Percentiles rank a stretch among this genome's conserved stretches.
These are phyloP conservation scores for Notholithocarpus densiflorus DNA, from an alignment of 306 rosid genomes.

Conservation along the genomic window DNA sequence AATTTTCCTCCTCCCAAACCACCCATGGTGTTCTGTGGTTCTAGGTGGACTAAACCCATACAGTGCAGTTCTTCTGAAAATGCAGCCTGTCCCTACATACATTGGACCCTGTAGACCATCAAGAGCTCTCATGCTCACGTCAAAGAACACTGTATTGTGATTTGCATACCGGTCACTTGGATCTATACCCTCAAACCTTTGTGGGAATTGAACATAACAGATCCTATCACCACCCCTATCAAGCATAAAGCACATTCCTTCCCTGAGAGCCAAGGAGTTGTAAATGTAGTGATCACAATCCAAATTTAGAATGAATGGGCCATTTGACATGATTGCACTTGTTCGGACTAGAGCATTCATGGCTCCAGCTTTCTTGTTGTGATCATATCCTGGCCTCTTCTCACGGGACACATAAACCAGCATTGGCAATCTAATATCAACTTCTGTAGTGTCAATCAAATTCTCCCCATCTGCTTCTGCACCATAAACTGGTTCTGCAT, in stretches of 20 bases:
- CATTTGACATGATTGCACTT: constrained; percentile 87
- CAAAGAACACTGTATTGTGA: constrained; percentile 86
- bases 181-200: constrained; percentile 85
- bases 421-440: constrained; percentile 76
- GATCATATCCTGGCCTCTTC: constrained; percentile 79
- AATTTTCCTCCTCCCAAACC: constrained; percentile 61
- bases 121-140: constrained; percentile 85
- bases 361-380: constrained; percentile 91
- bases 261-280: constrained; percentile 78
- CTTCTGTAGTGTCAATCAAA: constrained; percentile 67
- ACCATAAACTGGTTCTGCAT: constrained; percentile 68
- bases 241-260: constrained; percentile 94
- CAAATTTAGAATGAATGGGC: constrained; percentile 80
- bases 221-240: constrained; percentile 86
- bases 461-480: constrained; percentile 55
- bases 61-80: constrained; percentile 79
- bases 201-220: constrained; percentile 84
- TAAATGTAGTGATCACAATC: constrained; percentile 85
- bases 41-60: constrained; percentile 88
- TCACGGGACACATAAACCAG: constrained; percentile 84
- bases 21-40: constrained; percentile 81
- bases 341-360: constrained; percentile 88
- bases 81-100: constrained; percentile 89
- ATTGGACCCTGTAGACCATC: constrained; percentile 89
- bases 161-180: constrained; percentile 80